Evolutionary conservation across 148 eudicot species (phyloP).

Genomic region (Beta vulgaris): DNA sequence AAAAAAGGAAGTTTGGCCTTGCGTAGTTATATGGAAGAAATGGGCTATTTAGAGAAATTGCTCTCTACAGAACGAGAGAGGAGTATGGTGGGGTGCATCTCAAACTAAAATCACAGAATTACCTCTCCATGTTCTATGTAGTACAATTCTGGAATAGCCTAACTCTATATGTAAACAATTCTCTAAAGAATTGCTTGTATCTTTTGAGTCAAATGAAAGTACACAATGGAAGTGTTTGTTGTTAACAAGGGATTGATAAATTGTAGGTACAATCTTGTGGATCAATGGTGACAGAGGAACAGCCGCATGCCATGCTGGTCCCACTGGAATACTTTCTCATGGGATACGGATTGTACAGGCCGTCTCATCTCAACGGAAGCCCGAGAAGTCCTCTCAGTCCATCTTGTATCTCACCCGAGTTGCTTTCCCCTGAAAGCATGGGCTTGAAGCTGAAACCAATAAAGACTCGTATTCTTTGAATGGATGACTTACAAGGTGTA

Average conservation of each 20-base stretch:
- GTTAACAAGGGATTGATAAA: neutral
- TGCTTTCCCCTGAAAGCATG: constrained; percentile 97
- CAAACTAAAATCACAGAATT: too few relatives aligned
- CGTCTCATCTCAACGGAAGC: constrained; percentile 61
- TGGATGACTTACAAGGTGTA: neutral
- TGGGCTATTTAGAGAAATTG: too few relatives aligned
- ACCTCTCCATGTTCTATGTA: too few relatives aligned
- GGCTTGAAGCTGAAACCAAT: constrained; percentile 94
- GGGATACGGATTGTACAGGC: constrained; percentile 84
- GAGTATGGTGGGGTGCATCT: too few relatives aligned
- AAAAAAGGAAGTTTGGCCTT: too few relatives aligned
- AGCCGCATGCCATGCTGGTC: constrained; percentile 91
- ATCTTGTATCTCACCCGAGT: constrained; percentile 80
- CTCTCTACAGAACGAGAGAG: too few relatives aligned
- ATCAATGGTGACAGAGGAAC: constrained; percentile 97
- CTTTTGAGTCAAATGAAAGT: neutral
- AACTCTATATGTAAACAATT: neutral
- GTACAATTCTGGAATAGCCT: neutral
- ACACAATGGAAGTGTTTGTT: neutral
- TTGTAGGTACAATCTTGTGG: constrained; percentile 87
- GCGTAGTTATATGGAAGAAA: too few relatives aligned
- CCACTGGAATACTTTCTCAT: constrained; percentile 87
- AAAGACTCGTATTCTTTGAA: constrained; percentile 62
- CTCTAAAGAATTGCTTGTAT: neutral
- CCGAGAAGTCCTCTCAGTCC: constrained; percentile 91